A percentile compares a stretch with the other conserved stretches of the same genome.
Conservation (phyloP, 129 eudicot species). For the Mikania micrantha region DNA sequence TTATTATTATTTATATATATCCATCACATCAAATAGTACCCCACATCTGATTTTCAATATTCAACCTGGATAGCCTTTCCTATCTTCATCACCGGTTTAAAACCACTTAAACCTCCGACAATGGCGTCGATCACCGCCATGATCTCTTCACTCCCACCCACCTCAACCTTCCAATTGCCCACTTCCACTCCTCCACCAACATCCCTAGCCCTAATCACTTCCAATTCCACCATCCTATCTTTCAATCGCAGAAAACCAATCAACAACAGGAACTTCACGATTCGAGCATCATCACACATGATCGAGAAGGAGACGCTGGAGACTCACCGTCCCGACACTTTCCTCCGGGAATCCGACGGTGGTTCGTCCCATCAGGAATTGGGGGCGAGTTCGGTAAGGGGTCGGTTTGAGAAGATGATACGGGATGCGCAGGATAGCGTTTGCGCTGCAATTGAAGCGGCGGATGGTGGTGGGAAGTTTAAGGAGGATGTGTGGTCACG, state of each 20-base stretch:
- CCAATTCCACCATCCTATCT: conserved; percentile 2
- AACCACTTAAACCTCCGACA: background rate
- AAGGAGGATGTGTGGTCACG: conserved; percentile 97
- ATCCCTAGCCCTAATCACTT: conserved; percentile 7
- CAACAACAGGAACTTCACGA: background rate
- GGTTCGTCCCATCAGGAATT: background rate
- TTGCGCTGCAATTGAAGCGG: conserved; percentile 75
- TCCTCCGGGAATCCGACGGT: conserved; percentile 58
- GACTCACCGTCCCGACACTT: conserved; percentile 59
- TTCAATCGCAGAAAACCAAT: conserved; percentile 12
- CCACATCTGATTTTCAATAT: conserved; percentile 22
- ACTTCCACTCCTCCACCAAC: conserved; percentile 5
- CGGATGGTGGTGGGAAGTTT: conserved; percentile 72
- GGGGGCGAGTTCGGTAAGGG: conserved; percentile 36
- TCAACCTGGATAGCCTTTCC: conserved; percentile 28
- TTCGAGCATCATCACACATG: conserved; percentile 45
- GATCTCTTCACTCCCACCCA: conserved; percentile 31
- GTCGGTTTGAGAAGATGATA: conserved; percentile 86
- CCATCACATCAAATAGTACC: background rate
- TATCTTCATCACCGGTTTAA: conserved; percentile 19
- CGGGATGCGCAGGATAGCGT: conserved; percentile 79
- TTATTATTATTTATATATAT: too few relatives aligned
- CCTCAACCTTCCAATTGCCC: conserved; percentile 25
- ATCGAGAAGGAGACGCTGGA: conserved; percentile 77
- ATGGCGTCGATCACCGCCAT: conserved; percentile 18